Evolutionary conservation across 2,329 filamentous ascomycete species (phyloP).

Genomic region (Mycogone perniciosa): DNA sequence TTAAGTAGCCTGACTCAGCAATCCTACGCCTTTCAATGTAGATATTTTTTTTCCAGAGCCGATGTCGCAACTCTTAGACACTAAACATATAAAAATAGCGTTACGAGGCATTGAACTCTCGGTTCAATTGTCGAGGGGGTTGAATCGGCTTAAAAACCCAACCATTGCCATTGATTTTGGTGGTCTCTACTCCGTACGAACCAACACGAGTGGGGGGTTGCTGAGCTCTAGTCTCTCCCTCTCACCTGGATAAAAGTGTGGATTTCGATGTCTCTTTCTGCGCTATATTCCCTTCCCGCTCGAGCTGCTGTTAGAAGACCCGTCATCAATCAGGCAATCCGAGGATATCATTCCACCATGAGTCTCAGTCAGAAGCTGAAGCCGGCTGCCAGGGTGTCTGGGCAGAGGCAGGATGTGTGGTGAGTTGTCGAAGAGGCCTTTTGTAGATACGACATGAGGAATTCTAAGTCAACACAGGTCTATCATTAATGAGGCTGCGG

Average conservation of each 20-base stretch:
- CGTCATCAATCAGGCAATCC: constrained; percentile 1
- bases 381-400: constrained; percentile 44
- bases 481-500: constrained; percentile 60
- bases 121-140: neutral
- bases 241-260: neutral
- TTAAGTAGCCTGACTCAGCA: neutral
- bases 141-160: neutral
- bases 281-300: constrained; percentile 3
- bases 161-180: neutral
- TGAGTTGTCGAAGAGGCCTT: constrained; percentile 23
- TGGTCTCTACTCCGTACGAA: neutral
- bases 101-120: neutral
- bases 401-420: constrained; percentile 48
- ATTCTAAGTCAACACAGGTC: constrained; percentile 38
- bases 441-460: neutral
- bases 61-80: constrained; percentile 13
- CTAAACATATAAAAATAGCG: neutral
- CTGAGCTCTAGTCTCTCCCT: neutral
- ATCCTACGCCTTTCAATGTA: constrained; percentile 1
- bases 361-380: constrained; percentile 39
- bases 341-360: constrained; percentile 28
- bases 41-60: constrained; percentile 3
- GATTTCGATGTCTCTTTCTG: constrained; percentile 12
- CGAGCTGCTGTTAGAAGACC: neutral
- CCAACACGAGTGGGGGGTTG: too few species aligned